Evolutionary conservation across 768 basidiomycete species (phyloP).

Genomic region (Dictyophora rubrovolvata): DNA sequence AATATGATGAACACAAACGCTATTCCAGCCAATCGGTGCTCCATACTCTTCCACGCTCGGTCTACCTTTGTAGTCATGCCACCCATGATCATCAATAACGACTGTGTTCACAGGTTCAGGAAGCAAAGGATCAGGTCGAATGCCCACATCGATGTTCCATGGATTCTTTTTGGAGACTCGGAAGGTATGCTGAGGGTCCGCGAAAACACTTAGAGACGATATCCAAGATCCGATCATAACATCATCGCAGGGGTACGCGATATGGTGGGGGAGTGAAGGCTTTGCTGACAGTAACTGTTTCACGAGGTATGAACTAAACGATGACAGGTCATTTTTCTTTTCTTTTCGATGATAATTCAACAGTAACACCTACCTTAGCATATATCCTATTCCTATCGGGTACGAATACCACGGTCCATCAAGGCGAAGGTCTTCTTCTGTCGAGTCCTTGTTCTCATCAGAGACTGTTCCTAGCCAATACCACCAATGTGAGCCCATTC

Average conservation of each 20-base stretch:
- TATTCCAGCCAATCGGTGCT: not conserved
- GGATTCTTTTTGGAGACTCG: not conserved
- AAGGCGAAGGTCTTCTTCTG: not conserved
- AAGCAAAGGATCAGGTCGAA: not conserved
- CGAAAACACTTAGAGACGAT: not conserved
- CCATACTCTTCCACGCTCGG: not conserved
- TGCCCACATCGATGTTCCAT: not conserved
- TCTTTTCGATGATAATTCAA: not conserved
- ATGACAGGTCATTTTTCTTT: not conserved
- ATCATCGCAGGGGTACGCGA: not conserved
- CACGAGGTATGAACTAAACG: not conserved
- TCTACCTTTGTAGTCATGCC: not conserved
- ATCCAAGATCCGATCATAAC: slow-evolving; percentile 1
- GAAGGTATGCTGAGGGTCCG: not conserved
- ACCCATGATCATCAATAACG: not conserved
- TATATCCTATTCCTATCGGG: not conserved
- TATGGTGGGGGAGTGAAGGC: not conserved
- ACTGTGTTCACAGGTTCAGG: not conserved
- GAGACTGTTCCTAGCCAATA: not conserved
- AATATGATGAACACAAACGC: not conserved
- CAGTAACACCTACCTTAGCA: not conserved
- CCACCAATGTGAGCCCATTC: not conserved
- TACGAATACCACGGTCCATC: not conserved
- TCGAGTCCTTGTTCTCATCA: not conserved
- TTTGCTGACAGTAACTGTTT: not conserved